Conservation (phyloP, 2,329 filamentous ascomycete genomes). For the Knufia petricola region DNA sequence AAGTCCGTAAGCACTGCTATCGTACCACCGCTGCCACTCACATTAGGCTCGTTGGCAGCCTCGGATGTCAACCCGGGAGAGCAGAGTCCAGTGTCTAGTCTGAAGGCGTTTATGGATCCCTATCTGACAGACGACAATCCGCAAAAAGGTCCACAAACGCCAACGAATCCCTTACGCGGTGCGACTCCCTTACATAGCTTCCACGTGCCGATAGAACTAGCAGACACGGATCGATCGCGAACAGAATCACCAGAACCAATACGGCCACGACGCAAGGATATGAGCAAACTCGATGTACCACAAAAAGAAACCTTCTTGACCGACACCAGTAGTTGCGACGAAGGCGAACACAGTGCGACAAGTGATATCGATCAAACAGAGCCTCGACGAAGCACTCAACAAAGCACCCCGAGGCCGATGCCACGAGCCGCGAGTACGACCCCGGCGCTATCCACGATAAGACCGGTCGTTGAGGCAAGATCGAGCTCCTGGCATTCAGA, state of each 20-base stretch:
- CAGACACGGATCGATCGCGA: constrained; percentile 9
- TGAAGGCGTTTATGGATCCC: constrained; percentile 78
- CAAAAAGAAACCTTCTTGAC: constrained; percentile 26
- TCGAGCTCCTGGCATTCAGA: constrained; percentile 9
- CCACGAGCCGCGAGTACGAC: background rate
- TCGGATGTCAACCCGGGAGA: constrained; percentile 26
- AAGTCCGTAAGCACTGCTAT: constrained; percentile 67
- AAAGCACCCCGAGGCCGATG: background rate
- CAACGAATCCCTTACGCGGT: constrained; percentile 13
- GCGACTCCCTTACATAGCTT: constrained; percentile 20
- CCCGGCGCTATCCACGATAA: background rate
- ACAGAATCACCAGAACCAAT: background rate
- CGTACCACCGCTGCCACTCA: constrained; percentile 44
- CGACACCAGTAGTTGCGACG: constrained; percentile 30
- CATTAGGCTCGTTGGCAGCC: constrained; percentile 33
- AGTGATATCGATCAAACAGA: constrained; percentile 3
- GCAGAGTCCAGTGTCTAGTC: constrained; percentile 64
- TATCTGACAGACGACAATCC: constrained; percentile 47
- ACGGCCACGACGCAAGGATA: background rate
- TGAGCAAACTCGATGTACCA: constrained; percentile 13
- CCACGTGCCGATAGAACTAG: constrained; percentile 14
- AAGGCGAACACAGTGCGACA: constrained; percentile 6
- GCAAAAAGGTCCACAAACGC: constrained; percentile 16
- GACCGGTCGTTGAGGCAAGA: constrained; percentile 4
- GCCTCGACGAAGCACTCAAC: background rate